Conservation (phyloP, 1,139 yeast genomes). For the Pichia kudriavzevii region DNA sequence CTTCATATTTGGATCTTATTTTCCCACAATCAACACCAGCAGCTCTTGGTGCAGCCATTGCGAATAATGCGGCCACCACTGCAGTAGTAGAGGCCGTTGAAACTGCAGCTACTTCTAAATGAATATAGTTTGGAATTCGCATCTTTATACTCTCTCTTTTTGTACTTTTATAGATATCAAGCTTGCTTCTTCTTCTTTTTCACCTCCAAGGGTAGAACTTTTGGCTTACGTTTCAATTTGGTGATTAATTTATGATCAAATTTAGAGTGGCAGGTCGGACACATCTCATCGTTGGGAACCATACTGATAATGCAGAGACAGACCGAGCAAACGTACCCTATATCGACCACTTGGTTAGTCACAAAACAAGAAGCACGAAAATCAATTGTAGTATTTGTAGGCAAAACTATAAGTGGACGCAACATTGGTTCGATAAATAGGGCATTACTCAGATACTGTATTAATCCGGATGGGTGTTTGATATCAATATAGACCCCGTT, state of each 20-base stretch:
- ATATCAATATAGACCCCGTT: slow-evolving; percentile 80
- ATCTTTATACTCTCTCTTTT: neutral
- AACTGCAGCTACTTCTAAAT: slow-evolving; percentile 12
- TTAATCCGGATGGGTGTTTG: slow-evolving; percentile 66
- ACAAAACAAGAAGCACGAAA: slow-evolving; percentile 92
- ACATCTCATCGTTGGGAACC: slow-evolving; percentile 44
- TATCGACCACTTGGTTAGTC: slow-evolving; percentile 81
- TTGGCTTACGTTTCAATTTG: slow-evolving; percentile 46
- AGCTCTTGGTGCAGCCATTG: slow-evolving; percentile 3
- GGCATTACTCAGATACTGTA: slow-evolving; percentile 66
- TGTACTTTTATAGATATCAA: neutral
- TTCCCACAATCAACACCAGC: slow-evolving; percentile 24
- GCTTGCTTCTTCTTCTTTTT: slow-evolving; percentile 19
- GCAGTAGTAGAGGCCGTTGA: slow-evolving; percentile 10
- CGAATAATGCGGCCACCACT: slow-evolving; percentile 8
- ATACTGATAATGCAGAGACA: slow-evolving; percentile 68
- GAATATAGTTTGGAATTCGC: no score
- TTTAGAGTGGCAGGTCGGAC: slow-evolving; percentile 65
- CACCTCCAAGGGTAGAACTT: slow-evolving; percentile 25
- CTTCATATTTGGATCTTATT: slow-evolving; percentile 27
- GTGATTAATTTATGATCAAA: slow-evolving; percentile 53
- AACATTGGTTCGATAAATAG: slow-evolving; percentile 79
- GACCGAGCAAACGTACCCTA: slow-evolving; percentile 93
- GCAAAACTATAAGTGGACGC: slow-evolving; percentile 65
- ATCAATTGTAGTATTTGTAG: slow-evolving; percentile 82